phyloP scores from a whole-genome alignment of 345 rosid genomes.

The Citrus reticulata region DNA sequence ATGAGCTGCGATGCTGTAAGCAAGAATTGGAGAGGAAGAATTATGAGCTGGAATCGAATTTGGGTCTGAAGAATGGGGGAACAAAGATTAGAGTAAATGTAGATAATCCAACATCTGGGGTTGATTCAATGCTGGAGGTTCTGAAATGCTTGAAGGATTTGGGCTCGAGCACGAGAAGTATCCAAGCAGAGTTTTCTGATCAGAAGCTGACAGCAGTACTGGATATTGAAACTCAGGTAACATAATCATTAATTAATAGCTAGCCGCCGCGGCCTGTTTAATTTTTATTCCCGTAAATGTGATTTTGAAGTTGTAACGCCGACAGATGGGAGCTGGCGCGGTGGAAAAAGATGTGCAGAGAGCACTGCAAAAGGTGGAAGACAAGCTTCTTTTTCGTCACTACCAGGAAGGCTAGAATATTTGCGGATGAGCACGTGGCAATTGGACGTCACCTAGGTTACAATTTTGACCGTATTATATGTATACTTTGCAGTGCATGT shows the following conservation, averaged over 20 bases:
- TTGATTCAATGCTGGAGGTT: constrained; percentile 55
- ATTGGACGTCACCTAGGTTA: background rate
- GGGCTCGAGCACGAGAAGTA: constrained; percentile 29
- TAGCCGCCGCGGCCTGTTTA: background rate
- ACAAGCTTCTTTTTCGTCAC: constrained; percentile 21
- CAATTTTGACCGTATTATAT: background rate
- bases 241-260: background rate
- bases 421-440: background rate
- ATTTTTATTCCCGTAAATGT: background rate
- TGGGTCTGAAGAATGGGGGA: constrained; percentile 11
- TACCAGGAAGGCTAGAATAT: constrained; percentile 13
- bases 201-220: constrained; percentile 35
- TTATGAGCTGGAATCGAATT: constrained; percentile 22
- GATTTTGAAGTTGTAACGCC: background rate
- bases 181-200: constrained; percentile 36
- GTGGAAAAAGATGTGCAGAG: constrained; percentile 38
- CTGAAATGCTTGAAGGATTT: constrained; percentile 43
- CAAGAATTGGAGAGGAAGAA: constrained; percentile 39
- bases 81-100: constrained; percentile 38
- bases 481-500: background rate
- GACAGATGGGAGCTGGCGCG: constrained; percentile 46
- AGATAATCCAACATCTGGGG: constrained; percentile 44
- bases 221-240: constrained; percentile 44
- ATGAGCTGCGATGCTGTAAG: constrained; percentile 36
- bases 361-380: constrained; percentile 38